Evolutionary conservation across 257 asterid genomes (phyloP).

Genomic region (Capsicum pubescens): DNA sequence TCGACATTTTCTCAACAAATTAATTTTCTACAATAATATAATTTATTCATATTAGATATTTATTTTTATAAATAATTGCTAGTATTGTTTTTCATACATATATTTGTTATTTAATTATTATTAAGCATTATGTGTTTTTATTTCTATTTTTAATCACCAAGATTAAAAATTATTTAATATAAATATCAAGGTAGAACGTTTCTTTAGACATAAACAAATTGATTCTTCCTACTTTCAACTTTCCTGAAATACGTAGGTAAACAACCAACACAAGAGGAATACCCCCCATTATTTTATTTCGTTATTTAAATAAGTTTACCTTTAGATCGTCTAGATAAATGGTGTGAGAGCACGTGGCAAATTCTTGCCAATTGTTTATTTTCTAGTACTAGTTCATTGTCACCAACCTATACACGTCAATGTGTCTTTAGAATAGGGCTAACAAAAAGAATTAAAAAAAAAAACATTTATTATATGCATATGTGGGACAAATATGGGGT

Average conservation of each 20-base stretch:
- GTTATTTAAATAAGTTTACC: background rate
- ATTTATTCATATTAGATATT: background rate
- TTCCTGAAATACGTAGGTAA: slow-evolving; percentile 23
- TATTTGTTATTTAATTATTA: background rate
- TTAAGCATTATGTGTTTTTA: background rate
- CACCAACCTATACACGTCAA: slow-evolving; percentile 32
- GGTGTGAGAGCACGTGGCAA: background rate
- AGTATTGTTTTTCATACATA: background rate
- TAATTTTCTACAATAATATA: background rate
- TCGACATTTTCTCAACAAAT: background rate
- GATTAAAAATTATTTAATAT: background rate
- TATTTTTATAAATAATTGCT: background rate
- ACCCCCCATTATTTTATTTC: background rate
- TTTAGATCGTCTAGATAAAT: background rate
- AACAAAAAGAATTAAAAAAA: background rate
- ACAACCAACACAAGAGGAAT: background rate
- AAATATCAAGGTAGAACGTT: background rate
- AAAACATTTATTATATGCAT: background rate
- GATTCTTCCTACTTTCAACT: slow-evolving; percentile 28
- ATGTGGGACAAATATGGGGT: slow-evolving; percentile 13
- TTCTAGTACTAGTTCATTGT: slow-evolving; percentile 2
- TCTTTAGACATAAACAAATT: slow-evolving; percentile 29
- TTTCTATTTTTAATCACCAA: background rate
- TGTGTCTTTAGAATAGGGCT: background rate
- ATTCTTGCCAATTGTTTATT: background rate